These are phyloP conservation scores for Arxiozyma slooffiae DNA, from an alignment of 1,139 yeast genomes.

Conservation along the genomic window DNA sequence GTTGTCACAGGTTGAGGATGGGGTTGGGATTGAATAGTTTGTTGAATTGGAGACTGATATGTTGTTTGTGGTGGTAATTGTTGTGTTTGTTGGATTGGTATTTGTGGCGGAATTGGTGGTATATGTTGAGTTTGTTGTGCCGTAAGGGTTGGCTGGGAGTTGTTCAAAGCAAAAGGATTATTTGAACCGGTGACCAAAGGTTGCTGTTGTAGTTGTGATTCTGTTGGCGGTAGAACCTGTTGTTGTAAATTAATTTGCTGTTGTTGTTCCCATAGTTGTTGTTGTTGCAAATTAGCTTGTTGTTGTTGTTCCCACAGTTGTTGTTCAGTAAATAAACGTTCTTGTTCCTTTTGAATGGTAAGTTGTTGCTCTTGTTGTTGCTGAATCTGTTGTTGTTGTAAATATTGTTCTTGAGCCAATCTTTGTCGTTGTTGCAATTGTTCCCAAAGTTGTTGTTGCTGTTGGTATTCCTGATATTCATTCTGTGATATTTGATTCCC, in stretches of 20 bases:
- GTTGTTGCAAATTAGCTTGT: constrained; percentile 10
- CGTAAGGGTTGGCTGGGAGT: constrained; percentile 7
- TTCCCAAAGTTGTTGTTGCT: constrained; percentile 26
- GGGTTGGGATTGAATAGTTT: constrained; percentile 1
- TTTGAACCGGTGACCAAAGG: constrained; percentile 67
- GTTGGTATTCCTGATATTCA: constrained; percentile 33
- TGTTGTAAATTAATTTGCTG: neutral
- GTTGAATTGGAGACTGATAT: neutral
- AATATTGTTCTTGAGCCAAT: constrained; percentile 12
- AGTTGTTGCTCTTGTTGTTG: constrained; percentile 23
- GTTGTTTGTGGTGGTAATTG: neutral
- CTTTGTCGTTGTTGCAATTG: constrained; percentile 27
- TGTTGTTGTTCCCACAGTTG: constrained; percentile 7
- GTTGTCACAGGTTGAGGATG: constrained; percentile 4
- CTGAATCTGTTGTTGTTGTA: constrained; percentile 31
- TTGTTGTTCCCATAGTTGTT: constrained; percentile 4
- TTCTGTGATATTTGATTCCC: constrained; percentile 60
- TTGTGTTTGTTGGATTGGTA: constrained; percentile 1
- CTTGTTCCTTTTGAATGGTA: constrained; percentile 6
- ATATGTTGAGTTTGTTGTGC: constrained; percentile 9
- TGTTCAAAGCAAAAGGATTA: constrained; percentile 72
- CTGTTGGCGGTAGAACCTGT: constrained; percentile 5
- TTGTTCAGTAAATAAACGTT: constrained; percentile 26
- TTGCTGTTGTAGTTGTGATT: constrained; percentile 9
- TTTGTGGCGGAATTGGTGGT: constrained; percentile 7